Evolutionary conservation across 768 basidiomycete species (phyloP), one percentile per base, ranked within the genome.

Genomic region (Psilocybe cubensis): DNA sequence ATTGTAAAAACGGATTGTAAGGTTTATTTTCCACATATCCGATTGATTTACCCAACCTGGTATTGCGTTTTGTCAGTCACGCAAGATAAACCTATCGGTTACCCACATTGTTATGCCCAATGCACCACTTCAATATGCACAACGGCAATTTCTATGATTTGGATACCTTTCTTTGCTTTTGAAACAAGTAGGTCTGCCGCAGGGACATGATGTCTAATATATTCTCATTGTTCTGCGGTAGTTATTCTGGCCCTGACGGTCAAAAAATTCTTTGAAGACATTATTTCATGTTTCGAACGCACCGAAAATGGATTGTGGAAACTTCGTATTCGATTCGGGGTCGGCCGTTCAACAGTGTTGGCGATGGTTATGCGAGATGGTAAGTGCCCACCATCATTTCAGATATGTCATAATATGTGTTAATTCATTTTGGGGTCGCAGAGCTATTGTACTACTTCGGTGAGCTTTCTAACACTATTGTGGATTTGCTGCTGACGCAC

Each of bases 391-490:
- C 17, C 23, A 9, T 23, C n/a, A n/a, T n/a, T n/a, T n/a, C n/a
- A n/a, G n/a, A n/a, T n/a, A n/a, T n/a, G n/a, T n/a, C n/a, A n/a
- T n/a, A n/a, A n/a, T n/a, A 46, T 38, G 6, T 1, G 29, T 4
- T 14, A 5, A 50, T 8, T 2, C 35, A 12, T 3, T 17, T 43
- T n/a, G 2, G 41, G 6, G 18, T 3, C 14, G 7, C 17, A 62
- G 60, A 53, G 28, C 29, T 62, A 7, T 18, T 62, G 6, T 62
- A 62, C 51, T 62, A 62, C 41, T 35, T 55, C 21, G 60, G 60
- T 62, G 10, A 58, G 57, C 52, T 46, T 11, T n/a, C n/a, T n/a
- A n/a, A n/a, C n/a, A n/a, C n/a, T n/a, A n/a, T n/a, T n/a, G n/a
- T n/a, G 17, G 3, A 20, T 12, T 11, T 21, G 18, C 46, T 18